Evolutionary conservation across 2,329 filamentous ascomycete species (phyloP).

Genomic region (Cladosporium velox): DNA sequence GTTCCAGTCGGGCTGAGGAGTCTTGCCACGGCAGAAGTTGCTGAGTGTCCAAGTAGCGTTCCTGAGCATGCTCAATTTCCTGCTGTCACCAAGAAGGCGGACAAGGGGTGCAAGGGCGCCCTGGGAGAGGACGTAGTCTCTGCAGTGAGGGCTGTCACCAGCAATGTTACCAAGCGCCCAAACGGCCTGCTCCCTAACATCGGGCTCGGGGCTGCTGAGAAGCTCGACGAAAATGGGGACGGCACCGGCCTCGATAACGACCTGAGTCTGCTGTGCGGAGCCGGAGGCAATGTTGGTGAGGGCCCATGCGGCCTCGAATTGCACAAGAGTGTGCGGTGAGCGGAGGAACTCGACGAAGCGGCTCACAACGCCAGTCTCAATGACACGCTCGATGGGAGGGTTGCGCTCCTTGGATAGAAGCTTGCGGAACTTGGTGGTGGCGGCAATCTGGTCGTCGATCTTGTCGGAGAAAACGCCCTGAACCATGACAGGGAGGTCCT

Average conservation of each 20-base stretch:
- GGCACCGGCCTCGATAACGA: slow-evolving; percentile 96
- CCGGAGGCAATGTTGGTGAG: slow-evolving; percentile 99
- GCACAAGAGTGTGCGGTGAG: slow-evolving; percentile 95
- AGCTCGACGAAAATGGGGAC: slow-evolving; percentile 99
- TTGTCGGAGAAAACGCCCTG: slow-evolving; percentile 97
- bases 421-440: slow-evolving; percentile 98
- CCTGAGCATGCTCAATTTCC: slow-evolving; percentile 97
- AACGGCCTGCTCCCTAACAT: slow-evolving; percentile 96
- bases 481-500: slow-evolving; percentile 98
- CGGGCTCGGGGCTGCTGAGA: slow-evolving; percentile 90
- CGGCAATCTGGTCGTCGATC: slow-evolving; percentile 95
- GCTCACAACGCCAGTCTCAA: slow-evolving; percentile 96
- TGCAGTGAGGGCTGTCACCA: slow-evolving; percentile 94
- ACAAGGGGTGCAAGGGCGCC: slow-evolving; percentile 90
- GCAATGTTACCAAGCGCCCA: slow-evolving; percentile 99
- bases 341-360: slow-evolving; percentile 98
- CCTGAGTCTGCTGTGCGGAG: slow-evolving; percentile 95
- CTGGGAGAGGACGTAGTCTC: slow-evolving; percentile 91
- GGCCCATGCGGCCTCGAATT: slow-evolving; percentile 99
- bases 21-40: slow-evolving; percentile 99
- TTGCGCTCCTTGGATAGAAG: slow-evolving; percentile 98
- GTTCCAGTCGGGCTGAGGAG: slow-evolving; percentile 95
- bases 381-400: slow-evolving; percentile 97
- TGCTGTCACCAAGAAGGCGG: slow-evolving; percentile 88
- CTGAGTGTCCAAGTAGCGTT: slow-evolving; percentile 99